Conservation (phyloP, 768 basidiomycete genomes). For the Leccinum incarnatum region DNA sequence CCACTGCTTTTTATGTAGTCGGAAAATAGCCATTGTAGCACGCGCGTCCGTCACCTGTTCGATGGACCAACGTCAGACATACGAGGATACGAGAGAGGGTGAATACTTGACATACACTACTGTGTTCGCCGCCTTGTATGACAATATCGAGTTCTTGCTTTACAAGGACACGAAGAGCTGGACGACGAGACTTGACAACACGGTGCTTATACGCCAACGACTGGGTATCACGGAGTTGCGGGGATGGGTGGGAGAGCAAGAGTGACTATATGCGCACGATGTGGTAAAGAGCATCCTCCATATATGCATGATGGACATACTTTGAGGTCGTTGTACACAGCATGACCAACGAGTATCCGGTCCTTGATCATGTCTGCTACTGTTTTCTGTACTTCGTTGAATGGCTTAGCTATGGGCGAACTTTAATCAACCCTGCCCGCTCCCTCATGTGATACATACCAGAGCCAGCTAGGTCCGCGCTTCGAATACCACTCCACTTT, state of each 20-base stretch:
- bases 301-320: conserved; percentile 25
- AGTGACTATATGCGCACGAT: conserved; percentile 41
- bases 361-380: conserved; percentile 78
- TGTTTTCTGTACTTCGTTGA: conserved; percentile 73
- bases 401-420: conserved; percentile 59
- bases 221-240: conserved; percentile 70
- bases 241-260: conserved; percentile 67
- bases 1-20: conserved; percentile 80
- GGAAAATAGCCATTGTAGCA: conserved; percentile 92
- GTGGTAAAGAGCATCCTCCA: not conserved
- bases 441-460: conserved; percentile 13
- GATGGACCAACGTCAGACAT: not conserved
- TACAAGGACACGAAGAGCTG: conserved; percentile 77
- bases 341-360: conserved; percentile 85
- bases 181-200: conserved; percentile 57
- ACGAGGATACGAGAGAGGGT: not conserved
- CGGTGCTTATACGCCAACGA: conserved; percentile 56
- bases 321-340: conserved; percentile 87
- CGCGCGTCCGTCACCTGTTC: conserved; percentile 85
- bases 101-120: conserved; percentile 56
- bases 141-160: conserved; percentile 72
- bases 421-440: not conserved
- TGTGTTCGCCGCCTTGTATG: conserved; percentile 90
- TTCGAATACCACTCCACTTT: conserved; percentile 80
- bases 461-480: conserved; percentile 71